Evolutionary conservation across 352 stramenopile genomes (phyloP).

Genomic region (Lagenidium giganteum): DNA sequence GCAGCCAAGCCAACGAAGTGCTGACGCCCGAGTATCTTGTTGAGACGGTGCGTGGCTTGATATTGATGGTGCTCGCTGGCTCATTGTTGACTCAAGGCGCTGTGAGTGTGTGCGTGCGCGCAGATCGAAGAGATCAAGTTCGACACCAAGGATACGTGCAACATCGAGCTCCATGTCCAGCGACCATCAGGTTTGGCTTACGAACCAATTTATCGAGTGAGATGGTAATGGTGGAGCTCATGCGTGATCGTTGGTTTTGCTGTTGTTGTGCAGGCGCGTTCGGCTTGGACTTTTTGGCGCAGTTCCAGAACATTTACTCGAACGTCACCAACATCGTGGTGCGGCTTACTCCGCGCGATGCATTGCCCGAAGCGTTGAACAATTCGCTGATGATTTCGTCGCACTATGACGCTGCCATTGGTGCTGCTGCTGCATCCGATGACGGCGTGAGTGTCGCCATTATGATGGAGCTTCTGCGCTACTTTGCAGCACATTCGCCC

Average conservation of each 20-base stretch:
- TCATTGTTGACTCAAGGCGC: too few relatives aligned
- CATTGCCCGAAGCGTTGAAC: constrained; percentile 20
- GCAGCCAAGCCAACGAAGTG: constrained; percentile 60
- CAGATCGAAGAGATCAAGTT: constrained; percentile 54
- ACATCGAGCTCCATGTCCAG: constrained; percentile 59
- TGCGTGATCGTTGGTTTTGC: neutral
- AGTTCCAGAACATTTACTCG: constrained; percentile 84
- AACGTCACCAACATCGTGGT: constrained; percentile 83
- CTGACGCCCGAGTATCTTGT: constrained; percentile 54
- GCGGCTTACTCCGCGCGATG: constrained; percentile 24
- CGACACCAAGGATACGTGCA: constrained; percentile 24
- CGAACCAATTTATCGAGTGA: too few relatives aligned
- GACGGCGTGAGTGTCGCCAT: constrained; percentile 79
- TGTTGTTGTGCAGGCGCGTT: constrained; percentile 34
- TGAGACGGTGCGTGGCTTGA: constrained; percentile 23
- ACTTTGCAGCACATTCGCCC: constrained; percentile 35
- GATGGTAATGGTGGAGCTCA: neutral
- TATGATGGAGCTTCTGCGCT: constrained; percentile 66
- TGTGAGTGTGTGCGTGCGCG: neutral
- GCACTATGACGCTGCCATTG: constrained; percentile 77
- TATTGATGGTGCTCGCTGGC: constrained; percentile 8
- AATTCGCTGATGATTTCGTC: constrained; percentile 71
- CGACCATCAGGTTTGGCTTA: constrained; percentile 31
- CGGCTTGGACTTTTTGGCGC: constrained; percentile 67
- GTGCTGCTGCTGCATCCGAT: constrained; percentile 58